Base-by-base conservation (phyloP, 495 filamentous ascomycete genomes). In the Aspergillus mulundensis region DNA sequence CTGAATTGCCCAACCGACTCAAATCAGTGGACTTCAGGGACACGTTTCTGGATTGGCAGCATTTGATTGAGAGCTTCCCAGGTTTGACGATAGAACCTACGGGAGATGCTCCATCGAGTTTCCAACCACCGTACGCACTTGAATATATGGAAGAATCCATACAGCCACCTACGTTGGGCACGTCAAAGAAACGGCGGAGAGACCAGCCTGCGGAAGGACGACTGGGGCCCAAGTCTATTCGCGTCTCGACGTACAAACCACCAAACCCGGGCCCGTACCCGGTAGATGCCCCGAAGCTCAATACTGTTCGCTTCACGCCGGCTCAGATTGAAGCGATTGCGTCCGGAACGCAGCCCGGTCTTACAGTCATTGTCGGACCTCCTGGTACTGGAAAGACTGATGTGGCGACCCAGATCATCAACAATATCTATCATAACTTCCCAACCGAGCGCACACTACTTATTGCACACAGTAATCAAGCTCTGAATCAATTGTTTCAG, bases 331-430 rank as follows among this genome's bases (percentile, higher is more conserved):
- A 96, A 64, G 94, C 94, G 40, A 96, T 99, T 57, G 81, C 85
- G 39, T 97, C 94, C 32, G 94, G 94, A 18, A 94, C 87, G 21
- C 95, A 99, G 61, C 95, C 94, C 15, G 94, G 94, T 12, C 80
- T 99, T 43, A 96, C 92, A 11, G 82, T 99, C 58, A 89, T 99
- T 56, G 91, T 97, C 53, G 94, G 94, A 0, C 94, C 94, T 39
- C 94, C 94, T 8, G 94, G 94, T 14, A 99, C 94, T 3, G 94
- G 94, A 54, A 99, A 99, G 75, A 99, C 94, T 24, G 94, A 99
- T 71, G 95, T 99, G 53, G 91, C 90, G 23, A 97, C 93, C 3
- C 94, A 99, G 68, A 95, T 97, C 60, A 97, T 99, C 73, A 96
- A 90, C 79, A 97, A 97, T 66, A 88, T 99, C 50, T 99, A 97